These are phyloP conservation scores for Globisporangium camurandrum DNA, from an alignment of 352 stramenopile genomes.

Conservation along the genomic window DNA sequence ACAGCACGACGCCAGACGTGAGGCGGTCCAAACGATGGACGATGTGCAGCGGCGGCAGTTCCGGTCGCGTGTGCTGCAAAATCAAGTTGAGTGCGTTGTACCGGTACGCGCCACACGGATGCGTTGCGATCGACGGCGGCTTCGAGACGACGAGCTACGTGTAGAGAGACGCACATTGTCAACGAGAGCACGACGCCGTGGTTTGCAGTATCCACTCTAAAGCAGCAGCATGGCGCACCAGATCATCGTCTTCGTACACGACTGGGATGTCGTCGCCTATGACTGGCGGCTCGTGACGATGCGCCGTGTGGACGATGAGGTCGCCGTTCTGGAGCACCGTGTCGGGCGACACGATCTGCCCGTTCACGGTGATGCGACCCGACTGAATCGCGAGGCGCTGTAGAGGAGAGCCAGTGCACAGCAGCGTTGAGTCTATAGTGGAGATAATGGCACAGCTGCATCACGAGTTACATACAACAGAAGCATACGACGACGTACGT, in stretches of 20 bases:
- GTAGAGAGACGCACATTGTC: neutral
- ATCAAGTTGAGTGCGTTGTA: slow-evolving; percentile 92
- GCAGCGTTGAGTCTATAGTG: too few species aligned
- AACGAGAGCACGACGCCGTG: neutral
- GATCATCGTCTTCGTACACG: slow-evolving; percentile 63
- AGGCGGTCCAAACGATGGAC: slow-evolving; percentile 96
- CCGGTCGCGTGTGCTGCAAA: slow-evolving; percentile 53
- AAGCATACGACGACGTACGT: slow-evolving; percentile 27
- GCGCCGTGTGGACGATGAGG: slow-evolving; percentile 91
- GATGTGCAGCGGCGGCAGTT: slow-evolving; percentile 74
- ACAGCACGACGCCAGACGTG: slow-evolving; percentile 87
- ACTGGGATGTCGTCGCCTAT: slow-evolving; percentile 71
- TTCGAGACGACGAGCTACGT: slow-evolving; percentile 81
- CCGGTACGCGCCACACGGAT: slow-evolving; percentile 93
- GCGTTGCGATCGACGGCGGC: slow-evolving; percentile 90
- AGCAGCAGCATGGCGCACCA: slow-evolving; percentile 27
- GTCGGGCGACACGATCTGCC: slow-evolving; percentile 58
- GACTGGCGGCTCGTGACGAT: slow-evolving; percentile 96
- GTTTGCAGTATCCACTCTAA: neutral
- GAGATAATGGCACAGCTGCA: too few species aligned
- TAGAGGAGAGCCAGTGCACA: too few species aligned
- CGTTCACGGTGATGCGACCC: slow-evolving; percentile 92
- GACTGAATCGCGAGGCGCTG: slow-evolving; percentile 89
- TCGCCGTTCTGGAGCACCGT: slow-evolving; percentile 90
- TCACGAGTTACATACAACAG: slow-evolving; percentile 8